These are phyloP conservation scores for Coemansia sp. DNA, from an alignment of 192 early-diverging fungal genomes.

Conservation along the genomic window DNA sequence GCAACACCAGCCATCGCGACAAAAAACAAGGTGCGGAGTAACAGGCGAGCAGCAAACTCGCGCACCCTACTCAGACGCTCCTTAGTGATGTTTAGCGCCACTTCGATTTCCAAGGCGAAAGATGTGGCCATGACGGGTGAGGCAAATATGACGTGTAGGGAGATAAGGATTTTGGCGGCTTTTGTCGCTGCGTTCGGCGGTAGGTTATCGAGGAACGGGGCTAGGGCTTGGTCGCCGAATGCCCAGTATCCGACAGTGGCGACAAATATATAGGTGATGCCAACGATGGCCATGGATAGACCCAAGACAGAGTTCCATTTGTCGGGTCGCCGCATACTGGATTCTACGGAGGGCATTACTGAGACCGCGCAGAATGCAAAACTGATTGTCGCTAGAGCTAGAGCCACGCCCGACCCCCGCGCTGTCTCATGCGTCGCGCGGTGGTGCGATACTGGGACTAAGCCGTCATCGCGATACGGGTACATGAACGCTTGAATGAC, in stretches of 20 bases:
- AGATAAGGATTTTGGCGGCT: slow-evolving; percentile 73
- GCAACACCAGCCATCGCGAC: slow-evolving; percentile 61
- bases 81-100: slow-evolving; percentile 58
- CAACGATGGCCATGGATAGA: slow-evolving; percentile 65
- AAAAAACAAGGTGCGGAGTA: slow-evolving; percentile 61
- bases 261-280: slow-evolving; percentile 65
- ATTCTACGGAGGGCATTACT: slow-evolving; percentile 79
- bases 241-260: slow-evolving; percentile 73
- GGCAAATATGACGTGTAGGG: slow-evolving; percentile 79
- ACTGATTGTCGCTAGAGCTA: slow-evolving; percentile 72
- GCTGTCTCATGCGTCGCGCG: slow-evolving; percentile 32
- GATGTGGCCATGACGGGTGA: slow-evolving; percentile 76
- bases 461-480: slow-evolving; percentile 21
- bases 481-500: slow-evolving; percentile 58
- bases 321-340: slow-evolving; percentile 68
- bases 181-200: slow-evolving; percentile 61
- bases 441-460: slow-evolving; percentile 47
- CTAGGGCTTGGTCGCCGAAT: slow-evolving; percentile 64
- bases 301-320: slow-evolving; percentile 67
- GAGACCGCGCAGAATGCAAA: slow-evolving; percentile 80
- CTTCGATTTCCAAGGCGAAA: slow-evolving; percentile 71
- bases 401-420: slow-evolving; percentile 64
- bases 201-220: slow-evolving; percentile 69
- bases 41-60: slow-evolving; percentile 58
- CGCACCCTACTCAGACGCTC: slow-evolving; percentile 48